Conservation (phyloP, 1,284 basidiomycete genomes). For the Pseudomicrostroma phylloplanum region DNA sequence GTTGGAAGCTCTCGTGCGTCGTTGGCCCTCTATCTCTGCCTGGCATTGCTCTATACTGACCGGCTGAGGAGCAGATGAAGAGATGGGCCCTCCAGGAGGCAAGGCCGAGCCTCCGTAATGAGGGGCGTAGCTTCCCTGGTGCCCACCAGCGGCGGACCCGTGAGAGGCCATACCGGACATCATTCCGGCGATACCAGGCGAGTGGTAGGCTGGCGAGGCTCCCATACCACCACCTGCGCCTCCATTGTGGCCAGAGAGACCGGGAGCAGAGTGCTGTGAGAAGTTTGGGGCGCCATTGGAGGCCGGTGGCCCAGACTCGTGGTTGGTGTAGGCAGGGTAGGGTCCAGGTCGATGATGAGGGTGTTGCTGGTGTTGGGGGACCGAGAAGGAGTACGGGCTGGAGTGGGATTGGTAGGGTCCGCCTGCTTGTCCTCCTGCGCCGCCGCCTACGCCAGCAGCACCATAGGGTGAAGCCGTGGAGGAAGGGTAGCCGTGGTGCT, state of each 20-base stretch:
- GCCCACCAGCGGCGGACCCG: neutral
- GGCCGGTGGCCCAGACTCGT: conserved; percentile 1
- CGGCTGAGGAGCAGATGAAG: neutral
- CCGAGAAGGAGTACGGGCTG: conserved; percentile 2
- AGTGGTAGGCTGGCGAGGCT: neutral
- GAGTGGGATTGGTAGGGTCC: neutral
- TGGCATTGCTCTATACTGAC: neutral
- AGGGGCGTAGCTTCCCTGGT: conserved; percentile 4
- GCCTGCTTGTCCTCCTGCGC: no score
- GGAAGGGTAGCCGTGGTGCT: neutral
- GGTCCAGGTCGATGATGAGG: neutral
- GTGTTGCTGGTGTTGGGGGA: conserved; percentile 2
- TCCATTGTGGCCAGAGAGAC: neutral
- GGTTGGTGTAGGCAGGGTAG: neutral
- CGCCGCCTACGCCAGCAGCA: neutral
- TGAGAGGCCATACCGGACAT: conserved; percentile 2
- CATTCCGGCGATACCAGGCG: neutral
- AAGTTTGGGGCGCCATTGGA: neutral
- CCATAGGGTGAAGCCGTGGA: neutral
- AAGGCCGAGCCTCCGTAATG: neutral
- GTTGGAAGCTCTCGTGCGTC: neutral
- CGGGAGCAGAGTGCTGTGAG: conserved; percentile 1
- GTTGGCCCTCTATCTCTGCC: neutral
- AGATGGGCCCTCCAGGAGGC: neutral
- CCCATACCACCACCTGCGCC: neutral